Conservation (phyloP, 148 eudicot species). For the Fagopyrum homotropicum region DNA sequence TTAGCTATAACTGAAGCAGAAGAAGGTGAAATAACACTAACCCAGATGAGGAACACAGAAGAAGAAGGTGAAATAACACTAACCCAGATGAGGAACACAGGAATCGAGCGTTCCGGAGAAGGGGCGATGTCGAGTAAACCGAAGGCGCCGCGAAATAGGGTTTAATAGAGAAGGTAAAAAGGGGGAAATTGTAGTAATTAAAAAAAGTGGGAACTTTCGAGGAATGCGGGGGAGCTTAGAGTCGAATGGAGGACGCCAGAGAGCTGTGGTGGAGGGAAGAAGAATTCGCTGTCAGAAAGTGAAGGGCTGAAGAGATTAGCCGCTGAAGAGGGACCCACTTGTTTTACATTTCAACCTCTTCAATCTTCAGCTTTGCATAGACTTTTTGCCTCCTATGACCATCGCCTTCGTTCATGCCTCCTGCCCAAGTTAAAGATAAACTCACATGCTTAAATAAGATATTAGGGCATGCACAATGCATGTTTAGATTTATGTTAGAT, state of each 20-base stretch:
- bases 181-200: neutral
- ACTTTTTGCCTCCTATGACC: neutral
- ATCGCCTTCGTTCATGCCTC: no score
- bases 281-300: slow-evolving; percentile 5
- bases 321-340: neutral
- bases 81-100: neutral
- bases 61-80: neutral
- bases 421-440: no score
- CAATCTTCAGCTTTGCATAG: neutral
- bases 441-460: no score
- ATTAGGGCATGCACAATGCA: no score
- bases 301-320: neutral
- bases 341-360: neutral
- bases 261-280: neutral
- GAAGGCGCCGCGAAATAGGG: neutral
- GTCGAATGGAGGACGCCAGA: neutral
- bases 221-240: neutral
- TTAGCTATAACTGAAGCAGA: neutral
- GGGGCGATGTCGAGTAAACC: neutral
- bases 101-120: neutral
- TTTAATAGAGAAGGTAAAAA: neutral
- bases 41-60: neutral
- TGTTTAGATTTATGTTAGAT: no score
- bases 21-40: neutral
- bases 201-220: neutral